Conservation (phyloP, 2,329 filamentous ascomycete genomes). For the Pseudogymnoascus sp. region DNA sequence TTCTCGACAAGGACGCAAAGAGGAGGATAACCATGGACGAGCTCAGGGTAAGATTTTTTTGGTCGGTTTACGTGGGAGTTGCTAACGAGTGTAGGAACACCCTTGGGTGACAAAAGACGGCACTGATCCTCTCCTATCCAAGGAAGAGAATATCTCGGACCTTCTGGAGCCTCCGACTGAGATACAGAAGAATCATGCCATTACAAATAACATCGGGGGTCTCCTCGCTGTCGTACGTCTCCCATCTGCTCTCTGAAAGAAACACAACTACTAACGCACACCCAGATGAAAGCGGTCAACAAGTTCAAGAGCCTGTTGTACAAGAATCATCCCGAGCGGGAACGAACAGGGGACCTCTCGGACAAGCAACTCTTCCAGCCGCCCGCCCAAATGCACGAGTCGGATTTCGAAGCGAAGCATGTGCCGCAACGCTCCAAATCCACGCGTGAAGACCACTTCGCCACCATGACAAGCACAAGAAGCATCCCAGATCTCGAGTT, state of each 20-base stretch:
- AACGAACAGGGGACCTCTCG: not conserved
- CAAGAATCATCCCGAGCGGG: conserved; percentile 37
- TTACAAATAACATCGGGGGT: conserved; percentile 82
- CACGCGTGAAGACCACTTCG: conserved; percentile 11
- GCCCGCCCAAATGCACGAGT: conserved; percentile 7
- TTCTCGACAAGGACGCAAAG: conserved; percentile 78
- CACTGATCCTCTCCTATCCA: conserved; percentile 66
- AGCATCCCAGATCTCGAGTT: not conserved
- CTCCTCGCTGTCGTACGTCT: conserved; percentile 66
- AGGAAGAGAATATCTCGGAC: conserved; percentile 78
- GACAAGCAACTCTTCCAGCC: conserved; percentile 5
- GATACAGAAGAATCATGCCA: conserved; percentile 81
- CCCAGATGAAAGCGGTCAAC: conserved; percentile 78
- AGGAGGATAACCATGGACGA: conserved; percentile 78
- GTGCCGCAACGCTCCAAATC: conserved; percentile 12
- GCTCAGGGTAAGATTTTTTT: conserved; percentile 57
- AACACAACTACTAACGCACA: conserved; percentile 11
- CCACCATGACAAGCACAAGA: conserved; percentile 13
- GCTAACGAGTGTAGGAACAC: conserved; percentile 56
- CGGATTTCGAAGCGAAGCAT: conserved; percentile 9
- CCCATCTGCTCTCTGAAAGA: conserved; percentile 10
- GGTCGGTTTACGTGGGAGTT: not conserved
- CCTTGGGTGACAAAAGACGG: conserved; percentile 85
- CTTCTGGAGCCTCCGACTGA: conserved; percentile 78
- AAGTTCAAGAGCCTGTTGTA: conserved; percentile 74